Evolutionary conservation across 2,329 filamentous ascomycete species (phyloP), one percentile per base, ranked within the genome.

Genomic region (Epichloe coenophiala): DNA sequence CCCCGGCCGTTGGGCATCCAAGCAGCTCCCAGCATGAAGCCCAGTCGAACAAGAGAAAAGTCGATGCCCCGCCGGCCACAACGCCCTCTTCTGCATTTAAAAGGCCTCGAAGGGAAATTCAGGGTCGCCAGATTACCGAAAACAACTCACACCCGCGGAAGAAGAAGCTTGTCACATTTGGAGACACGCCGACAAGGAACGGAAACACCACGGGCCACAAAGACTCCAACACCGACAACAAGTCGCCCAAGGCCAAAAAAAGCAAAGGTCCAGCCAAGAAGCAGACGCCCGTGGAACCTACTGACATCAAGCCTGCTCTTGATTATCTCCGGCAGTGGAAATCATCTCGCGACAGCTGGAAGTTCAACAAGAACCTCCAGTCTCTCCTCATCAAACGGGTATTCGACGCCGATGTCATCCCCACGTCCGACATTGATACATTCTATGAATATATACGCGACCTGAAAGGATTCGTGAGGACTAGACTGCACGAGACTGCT

Each of bases 311-410:
- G 45, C 77, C 83, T 13, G 83, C 88, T 52, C 73, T 94, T 15
- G 74, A 79, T 49, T 96, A 96, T 64, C 77, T 96, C 43, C 75
- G 75, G 45, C 80, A 83, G 62, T 95, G 89, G 75, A 75, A 86
- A 67, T 76, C 76, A 50, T 76, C 81, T 54, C 81, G 81, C 52
- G 71, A 76, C 9, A 74, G 73, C 58, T 97, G 91, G 91, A 96
- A 95, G 67, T 97, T 96, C 73, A 95, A 94, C 72, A 96, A 96
- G 71, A 90, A 88, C 59, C 81, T 88, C 62, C 90, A 96, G 67
- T 87, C 83, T 49, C 80, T 87, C 58, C 73, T 96, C 12, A 78
- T 96, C 62, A 91, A 93, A 65, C 82, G 94, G 70, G 70, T 86
- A 44, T 87, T 94, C 63, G 81, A 86, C 57, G 69, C 81, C 56